phyloP scores from a whole-genome alignment of 108 stramenopile genomes.

The Skeletonema marinoi region DNA sequence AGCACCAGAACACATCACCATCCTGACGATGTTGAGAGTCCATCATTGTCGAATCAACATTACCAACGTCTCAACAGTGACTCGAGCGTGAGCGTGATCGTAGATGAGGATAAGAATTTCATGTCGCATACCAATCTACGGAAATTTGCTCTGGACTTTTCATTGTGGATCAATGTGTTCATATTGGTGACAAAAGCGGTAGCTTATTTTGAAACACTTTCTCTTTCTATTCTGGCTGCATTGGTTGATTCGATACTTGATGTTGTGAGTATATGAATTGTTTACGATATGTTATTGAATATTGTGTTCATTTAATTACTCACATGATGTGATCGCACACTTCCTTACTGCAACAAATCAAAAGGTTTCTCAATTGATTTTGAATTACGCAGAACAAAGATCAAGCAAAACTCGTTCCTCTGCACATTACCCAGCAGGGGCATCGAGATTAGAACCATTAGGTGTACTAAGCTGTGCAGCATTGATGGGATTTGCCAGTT shows the following conservation, averaged over 20 bases:
- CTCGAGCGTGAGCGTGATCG: background rate
- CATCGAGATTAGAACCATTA: conserved; percentile 89
- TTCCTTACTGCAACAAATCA: background rate
- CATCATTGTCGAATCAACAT: background rate
- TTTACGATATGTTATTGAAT: background rate
- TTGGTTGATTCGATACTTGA: conserved; percentile 90
- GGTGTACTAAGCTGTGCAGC: conserved; percentile 93
- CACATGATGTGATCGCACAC: background rate
- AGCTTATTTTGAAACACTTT: conserved; percentile 75
- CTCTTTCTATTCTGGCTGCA: conserved; percentile 89
- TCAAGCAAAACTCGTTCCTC: conserved; percentile 67
- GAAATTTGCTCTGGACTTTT: conserved; percentile 72
- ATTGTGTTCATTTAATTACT: background rate
- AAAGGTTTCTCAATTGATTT: conserved; percentile 67
- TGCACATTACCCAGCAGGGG: conserved; percentile 92
- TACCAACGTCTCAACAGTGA: background rate
- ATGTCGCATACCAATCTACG: conserved; percentile 52
- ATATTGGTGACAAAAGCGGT: conserved; percentile 81
- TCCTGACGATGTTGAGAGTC: background rate
- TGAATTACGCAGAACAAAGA: conserved; percentile 84
- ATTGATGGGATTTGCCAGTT: conserved; percentile 92
- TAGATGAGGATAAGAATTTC: background rate
- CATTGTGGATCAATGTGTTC: conserved; percentile 78
- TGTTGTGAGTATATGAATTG: conserved; percentile 48
- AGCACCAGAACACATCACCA: conserved; percentile 15